phyloP scores from a whole-genome alignment of 2,329 filamentous ascomycete genomes.

The Microsporum ferrugineum region DNA sequence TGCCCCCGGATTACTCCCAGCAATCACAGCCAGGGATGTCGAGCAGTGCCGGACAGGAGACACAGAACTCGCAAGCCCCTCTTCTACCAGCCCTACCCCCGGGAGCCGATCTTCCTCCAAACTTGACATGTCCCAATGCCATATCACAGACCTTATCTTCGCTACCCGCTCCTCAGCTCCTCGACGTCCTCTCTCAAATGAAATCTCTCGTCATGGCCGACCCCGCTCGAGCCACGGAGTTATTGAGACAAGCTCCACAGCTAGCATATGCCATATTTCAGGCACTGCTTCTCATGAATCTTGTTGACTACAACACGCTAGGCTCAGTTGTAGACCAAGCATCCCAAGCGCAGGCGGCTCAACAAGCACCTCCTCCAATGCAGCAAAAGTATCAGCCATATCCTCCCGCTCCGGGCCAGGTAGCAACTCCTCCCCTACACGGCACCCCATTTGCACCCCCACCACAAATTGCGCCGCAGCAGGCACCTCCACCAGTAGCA shows the following conservation, averaged over 20 bases:
- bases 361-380: slow-evolving; percentile 26
- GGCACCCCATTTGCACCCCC: slow-evolving; percentile 32
- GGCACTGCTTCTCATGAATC: slow-evolving; percentile 78
- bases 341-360: slow-evolving; percentile 31
- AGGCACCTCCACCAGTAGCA: slow-evolving; percentile 30
- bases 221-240: slow-evolving; percentile 69
- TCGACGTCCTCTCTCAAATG: slow-evolving; percentile 90
- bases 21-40: slow-evolving; percentile 24
- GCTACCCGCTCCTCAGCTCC: slow-evolving; percentile 73
- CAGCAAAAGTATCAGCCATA: slow-evolving; percentile 30
- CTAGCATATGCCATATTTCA: slow-evolving; percentile 93
- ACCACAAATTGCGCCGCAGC: slow-evolving; percentile 29
- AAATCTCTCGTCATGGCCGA: slow-evolving; percentile 76
- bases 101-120: slow-evolving; percentile 71
- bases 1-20: slow-evolving; percentile 39
- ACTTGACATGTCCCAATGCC: slow-evolving; percentile 74
- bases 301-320: slow-evolving; percentile 76
- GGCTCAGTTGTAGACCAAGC: slow-evolving; percentile 63
- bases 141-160: slow-evolving; percentile 85
- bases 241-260: slow-evolving; percentile 81
- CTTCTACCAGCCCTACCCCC: slow-evolving; percentile 68
- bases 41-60: slow-evolving; percentile 25
- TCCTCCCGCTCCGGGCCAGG: slow-evolving; percentile 32
- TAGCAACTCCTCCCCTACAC: slow-evolving; percentile 42
- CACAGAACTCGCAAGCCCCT: slow-evolving; percentile 34